Evolutionary conservation across 169 alveolate species (phyloP), one percentile per base, ranked within the genome.

Genomic region (Plasmodium gonderi): DNA sequence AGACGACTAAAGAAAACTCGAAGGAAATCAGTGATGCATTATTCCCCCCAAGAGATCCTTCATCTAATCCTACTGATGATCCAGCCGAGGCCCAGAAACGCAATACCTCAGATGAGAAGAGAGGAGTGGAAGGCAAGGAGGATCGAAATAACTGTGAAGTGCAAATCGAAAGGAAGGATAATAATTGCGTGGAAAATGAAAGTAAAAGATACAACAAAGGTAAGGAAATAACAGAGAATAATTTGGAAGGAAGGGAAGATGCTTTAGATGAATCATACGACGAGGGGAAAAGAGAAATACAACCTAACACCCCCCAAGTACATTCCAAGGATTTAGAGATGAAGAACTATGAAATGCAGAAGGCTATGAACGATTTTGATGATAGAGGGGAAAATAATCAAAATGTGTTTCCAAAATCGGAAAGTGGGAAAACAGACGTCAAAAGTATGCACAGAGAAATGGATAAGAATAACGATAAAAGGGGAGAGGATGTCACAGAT

Each of bases 401-500:
- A 47, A 20, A 79, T 54, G 31, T 1, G 67, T 49, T 47, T 20
- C 40, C 14, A 11, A 23, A 64, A 31, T 9, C 40, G 3, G 79
- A 85, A 4, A 78, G 47, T 60, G 38, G 14, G 17, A 14, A 38
- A 69, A 33, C 49, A 0, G 79, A 69, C 29, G 65, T 0, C 17
- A 6, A 44, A n/a, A 42, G 29, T 42, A n/a, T 17, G 42, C 67
- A 76, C 14, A 40, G 2, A 17, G 78, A 78, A n/a, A 77, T 12
- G 29, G 74, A 65, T 0, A 64, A 77, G 29, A 49, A 64, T 47
- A 26, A 29, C 31, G 23, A 44, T 40, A 29, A n/a, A 85, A 67
- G 47, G 64, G 83, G 40, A 77, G 26, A 85, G 40, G 64, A 36
- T 8, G 9, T 23, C 29, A 75, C 20, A 54, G 85, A 85, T 54